These are phyloP conservation scores for Berberis vulgaris DNA, from an alignment of 164 flowering plant species.

Conservation along the genomic window DNA sequence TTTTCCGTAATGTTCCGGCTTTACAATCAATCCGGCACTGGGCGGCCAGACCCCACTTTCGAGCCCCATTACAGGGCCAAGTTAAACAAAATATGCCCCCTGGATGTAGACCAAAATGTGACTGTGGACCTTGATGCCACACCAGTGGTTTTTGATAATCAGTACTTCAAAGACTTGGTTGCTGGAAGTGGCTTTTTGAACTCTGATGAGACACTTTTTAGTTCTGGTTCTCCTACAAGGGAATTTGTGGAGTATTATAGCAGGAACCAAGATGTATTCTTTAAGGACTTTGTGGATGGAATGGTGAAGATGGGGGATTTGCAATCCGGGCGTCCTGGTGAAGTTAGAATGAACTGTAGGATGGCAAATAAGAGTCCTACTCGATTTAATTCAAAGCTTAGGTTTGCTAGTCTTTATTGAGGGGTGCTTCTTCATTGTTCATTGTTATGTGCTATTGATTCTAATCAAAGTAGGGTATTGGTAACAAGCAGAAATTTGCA, in stretches of 20 bases:
- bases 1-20: constrained; percentile 80
- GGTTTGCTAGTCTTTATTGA: too few species aligned
- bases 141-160: constrained; percentile 63
- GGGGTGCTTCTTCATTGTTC: too few species aligned
- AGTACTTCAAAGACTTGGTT: constrained; percentile 81
- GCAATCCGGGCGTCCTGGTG: constrained; percentile 60
- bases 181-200: constrained; percentile 69
- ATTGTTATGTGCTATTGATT: too few species aligned
- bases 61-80: constrained; percentile 46
- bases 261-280: constrained; percentile 38
- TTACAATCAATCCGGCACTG: constrained; percentile 85
- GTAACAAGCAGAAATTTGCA: too few species aligned
- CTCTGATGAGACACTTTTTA: constrained; percentile 66
- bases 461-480: too few species aligned
- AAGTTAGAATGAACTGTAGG: constrained; percentile 75
- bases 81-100: constrained; percentile 63
- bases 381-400: too few species aligned
- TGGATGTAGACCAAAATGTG: constrained; percentile 52
- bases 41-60: constrained; percentile 72
- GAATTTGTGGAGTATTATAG: constrained; percentile 44
- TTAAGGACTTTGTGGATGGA: constrained; percentile 61
- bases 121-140: constrained; percentile 76
- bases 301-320: constrained; percentile 86
- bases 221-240: constrained; percentile 30
- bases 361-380: constrained; percentile 29